Evolutionary conservation across 2,329 filamentous ascomycete genomes (phyloP).

Genomic region (Elsinoe perseae): DNA sequence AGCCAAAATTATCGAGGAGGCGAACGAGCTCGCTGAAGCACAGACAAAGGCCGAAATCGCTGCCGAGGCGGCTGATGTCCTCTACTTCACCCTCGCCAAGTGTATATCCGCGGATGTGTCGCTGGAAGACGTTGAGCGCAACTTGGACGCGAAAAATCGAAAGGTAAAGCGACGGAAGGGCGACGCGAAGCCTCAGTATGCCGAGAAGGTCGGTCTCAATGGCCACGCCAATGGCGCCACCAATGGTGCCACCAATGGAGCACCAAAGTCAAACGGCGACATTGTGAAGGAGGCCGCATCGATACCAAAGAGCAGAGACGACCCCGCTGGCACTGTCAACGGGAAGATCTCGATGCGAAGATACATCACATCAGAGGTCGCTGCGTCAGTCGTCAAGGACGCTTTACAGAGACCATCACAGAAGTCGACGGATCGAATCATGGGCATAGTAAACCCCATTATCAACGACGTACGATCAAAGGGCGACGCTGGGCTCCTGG

Average conservation of each 20-base stretch:
- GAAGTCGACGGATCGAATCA: conserved; percentile 86
- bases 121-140: conserved; percentile 82
- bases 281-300: conserved; percentile 45
- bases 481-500: conserved; percentile 80
- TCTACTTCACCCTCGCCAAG: conserved; percentile 93
- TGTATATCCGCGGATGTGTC: conserved; percentile 77
- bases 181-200: conserved; percentile 90
- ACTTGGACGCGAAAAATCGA: conserved; percentile 85
- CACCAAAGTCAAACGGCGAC: conserved; percentile 31
- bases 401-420: conserved; percentile 85
- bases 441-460: conserved; percentile 84
- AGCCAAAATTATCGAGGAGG: conserved; percentile 98
- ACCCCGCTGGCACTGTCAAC: conserved; percentile 42
- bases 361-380: conserved; percentile 59
- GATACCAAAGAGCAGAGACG: conserved; percentile 45
- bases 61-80: conserved; percentile 87
- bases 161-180: conserved; percentile 92
- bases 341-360: conserved; percentile 75
- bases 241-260: conserved; percentile 24
- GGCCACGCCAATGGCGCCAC: conserved; percentile 24
- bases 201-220: conserved; percentile 67
- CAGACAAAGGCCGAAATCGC: conserved; percentile 74
- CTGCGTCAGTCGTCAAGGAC: conserved; percentile 58
- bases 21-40: conserved; percentile 86
- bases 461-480: conserved; percentile 76